A percentile compares a stretch with the other conserved stretches of the same genome.
These are phyloP conservation scores for Penicillium sp. DNA, from an alignment of 2,329 filamentous ascomycete genomes.

Conservation along the genomic window DNA sequence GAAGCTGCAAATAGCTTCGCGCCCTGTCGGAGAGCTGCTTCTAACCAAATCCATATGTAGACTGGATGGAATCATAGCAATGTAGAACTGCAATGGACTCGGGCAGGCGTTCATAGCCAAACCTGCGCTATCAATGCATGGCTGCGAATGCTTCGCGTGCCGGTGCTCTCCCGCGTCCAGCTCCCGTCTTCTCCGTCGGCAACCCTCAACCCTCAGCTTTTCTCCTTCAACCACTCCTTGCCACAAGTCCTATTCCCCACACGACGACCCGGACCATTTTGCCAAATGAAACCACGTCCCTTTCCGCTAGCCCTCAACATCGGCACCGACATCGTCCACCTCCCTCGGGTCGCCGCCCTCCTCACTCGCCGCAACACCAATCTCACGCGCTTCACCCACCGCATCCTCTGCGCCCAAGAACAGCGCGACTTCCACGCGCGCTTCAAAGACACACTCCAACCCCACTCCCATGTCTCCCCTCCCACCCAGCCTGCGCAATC, in stretches of 20 bases:
- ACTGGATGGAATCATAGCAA: too few relatives aligned
- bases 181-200: background rate
- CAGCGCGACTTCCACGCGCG: conserved; percentile 37
- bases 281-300: conserved; percentile 38
- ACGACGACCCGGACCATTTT: too few relatives aligned
- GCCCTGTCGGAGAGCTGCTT: background rate
- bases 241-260: background rate
- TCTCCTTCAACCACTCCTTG: background rate
- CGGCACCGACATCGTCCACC: conserved; percentile 75
- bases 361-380: conserved; percentile 47
- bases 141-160: too few relatives aligned
- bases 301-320: conserved; percentile 68
- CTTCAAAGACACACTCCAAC: conserved; percentile 23
- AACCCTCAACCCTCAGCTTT: background rate
- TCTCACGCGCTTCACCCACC: conserved; percentile 39
- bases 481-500: background rate
- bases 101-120: too few relatives aligned
- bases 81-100: too few relatives aligned
- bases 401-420: conserved; percentile 43
- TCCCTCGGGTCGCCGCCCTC: conserved; percentile 62
- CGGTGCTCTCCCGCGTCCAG: background rate
- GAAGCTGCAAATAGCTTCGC: background rate
- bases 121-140: too few relatives aligned
- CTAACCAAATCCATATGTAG: too few relatives aligned
- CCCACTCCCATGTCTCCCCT: background rate